Evolutionary conservation across 805 yeast genomes (phyloP).

Genomic region (Wickerhamomyces tratensis): DNA sequence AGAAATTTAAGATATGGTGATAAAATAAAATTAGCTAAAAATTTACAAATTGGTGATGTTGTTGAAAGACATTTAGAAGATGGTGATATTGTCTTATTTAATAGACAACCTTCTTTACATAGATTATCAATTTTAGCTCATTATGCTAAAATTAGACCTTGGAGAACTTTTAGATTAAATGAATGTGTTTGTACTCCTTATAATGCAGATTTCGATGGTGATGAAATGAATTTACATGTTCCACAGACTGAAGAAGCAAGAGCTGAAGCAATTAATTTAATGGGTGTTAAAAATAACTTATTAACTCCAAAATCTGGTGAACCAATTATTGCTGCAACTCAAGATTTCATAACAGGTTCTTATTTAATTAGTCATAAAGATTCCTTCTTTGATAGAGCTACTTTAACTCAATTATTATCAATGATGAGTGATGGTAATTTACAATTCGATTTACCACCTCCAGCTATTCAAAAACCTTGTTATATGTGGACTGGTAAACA

Average conservation of each 20-base stretch:
- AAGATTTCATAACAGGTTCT: constrained; percentile 97
- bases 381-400: constrained; percentile 81
- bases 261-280: constrained; percentile 95
- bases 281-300: constrained; percentile 95
- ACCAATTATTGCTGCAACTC: constrained; percentile 99
- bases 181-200: constrained; percentile 99
- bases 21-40: constrained; percentile 63
- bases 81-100: constrained; percentile 91
- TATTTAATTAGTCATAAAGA: constrained; percentile 89
- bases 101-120: constrained; percentile 97
- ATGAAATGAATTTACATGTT: constrained; percentile 97
- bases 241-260: constrained; percentile 99
- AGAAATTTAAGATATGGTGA: constrained; percentile 88
- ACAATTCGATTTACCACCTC: constrained; percentile 93
- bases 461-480: constrained; percentile 83
- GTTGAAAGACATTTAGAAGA: constrained; percentile 97
- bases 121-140: constrained; percentile 90
- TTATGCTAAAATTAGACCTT: constrained; percentile 91
- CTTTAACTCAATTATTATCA: constrained; percentile 70
- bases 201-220: constrained; percentile 99
- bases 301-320: constrained; percentile 97
- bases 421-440: constrained; percentile 93
- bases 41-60: constrained; percentile 77
- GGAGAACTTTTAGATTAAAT: constrained; percentile 95
- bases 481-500: constrained; percentile 97